Evolutionary conservation across 106 monocot species (phyloP).

Genomic region (Xerophyta viscosa): DNA sequence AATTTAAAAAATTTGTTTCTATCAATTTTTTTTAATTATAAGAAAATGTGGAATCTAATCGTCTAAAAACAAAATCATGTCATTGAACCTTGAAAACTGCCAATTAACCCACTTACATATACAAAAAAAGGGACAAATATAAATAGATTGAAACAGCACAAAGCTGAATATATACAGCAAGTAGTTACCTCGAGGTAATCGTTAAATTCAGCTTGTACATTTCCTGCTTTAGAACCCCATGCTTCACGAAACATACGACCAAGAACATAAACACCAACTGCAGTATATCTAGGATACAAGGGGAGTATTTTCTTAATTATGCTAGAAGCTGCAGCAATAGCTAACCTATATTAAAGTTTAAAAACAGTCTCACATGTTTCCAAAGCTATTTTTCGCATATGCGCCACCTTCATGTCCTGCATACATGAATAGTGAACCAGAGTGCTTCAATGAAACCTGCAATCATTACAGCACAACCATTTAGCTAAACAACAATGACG

Average conservation of each 20-base stretch:
- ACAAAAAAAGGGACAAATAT: no score
- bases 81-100: no score
- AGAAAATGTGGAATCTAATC: no score
- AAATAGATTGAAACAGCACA: no score
- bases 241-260: constrained; percentile 75
- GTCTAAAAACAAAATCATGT: no score
- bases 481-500: background rate
- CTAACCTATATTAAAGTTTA: background rate
- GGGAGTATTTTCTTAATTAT: background rate
- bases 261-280: constrained; percentile 98
- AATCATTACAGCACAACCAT: constrained; percentile 5
- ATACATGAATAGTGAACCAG: constrained; percentile 99
- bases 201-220: constrained; percentile 81
- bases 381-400: constrained; percentile 99
- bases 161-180: no score
- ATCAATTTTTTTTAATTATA: no score
- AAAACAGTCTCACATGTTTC: constrained; percentile 67
- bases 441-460: constrained; percentile 96
- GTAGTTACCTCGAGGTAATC: constrained; percentile 87
- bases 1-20: no score
- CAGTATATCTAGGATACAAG: constrained; percentile 70
- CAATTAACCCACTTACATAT: no score
- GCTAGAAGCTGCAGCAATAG: background rate
- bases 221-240: constrained; percentile 70
- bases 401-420: constrained; percentile 99